Evolutionary conservation across 768 basidiomycete genomes (phyloP).

Genomic region (Trametes gibbosa): DNA sequence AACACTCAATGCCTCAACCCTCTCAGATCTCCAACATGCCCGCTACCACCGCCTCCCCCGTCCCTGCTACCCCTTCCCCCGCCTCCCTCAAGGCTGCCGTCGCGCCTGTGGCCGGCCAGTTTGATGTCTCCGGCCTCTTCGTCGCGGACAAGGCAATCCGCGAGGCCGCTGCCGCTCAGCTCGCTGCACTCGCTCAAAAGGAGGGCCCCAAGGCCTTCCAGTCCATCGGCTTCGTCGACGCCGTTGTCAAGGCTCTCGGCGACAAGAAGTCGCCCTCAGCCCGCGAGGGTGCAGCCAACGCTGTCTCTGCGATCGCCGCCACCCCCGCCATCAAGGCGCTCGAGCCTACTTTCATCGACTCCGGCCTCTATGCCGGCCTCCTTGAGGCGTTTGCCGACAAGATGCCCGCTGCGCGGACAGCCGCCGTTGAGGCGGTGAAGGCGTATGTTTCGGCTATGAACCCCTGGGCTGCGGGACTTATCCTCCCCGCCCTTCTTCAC

Average conservation of each 20-base stretch:
- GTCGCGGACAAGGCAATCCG: constrained; percentile 82
- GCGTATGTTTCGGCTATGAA: constrained; percentile 75
- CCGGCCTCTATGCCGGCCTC: constrained; percentile 82
- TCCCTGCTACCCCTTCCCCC: constrained; percentile 56
- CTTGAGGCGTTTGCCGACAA: constrained; percentile 95
- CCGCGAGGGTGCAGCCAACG: constrained; percentile 83
- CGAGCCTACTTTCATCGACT: constrained; percentile 85
- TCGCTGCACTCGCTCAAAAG: constrained; percentile 78
- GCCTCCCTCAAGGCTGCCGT: constrained; percentile 68
- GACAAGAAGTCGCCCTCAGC: constrained; percentile 95
- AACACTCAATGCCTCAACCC: constrained; percentile 16
- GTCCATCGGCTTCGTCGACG: constrained; percentile 66
- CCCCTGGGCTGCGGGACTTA: constrained; percentile 80
- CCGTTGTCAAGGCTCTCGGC: constrained; percentile 77
- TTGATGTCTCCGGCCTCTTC: constrained; percentile 77
- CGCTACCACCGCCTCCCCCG: constrained; percentile 67
- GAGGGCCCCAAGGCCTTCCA: constrained; percentile 77
- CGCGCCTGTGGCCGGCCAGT: constrained; percentile 53
- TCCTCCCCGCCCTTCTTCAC: constrained; percentile 86
- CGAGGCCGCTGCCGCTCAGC: constrained; percentile 61
- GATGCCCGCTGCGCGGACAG: constrained; percentile 81
- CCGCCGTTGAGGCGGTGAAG: constrained; percentile 81
- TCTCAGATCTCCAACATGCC: constrained; percentile 70
- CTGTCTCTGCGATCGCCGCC: constrained; percentile 60
- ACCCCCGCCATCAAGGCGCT: constrained; percentile 76